Percentiles rank a stretch among this genome's conserved stretches.
Conservation (phyloP, 1,284 basidiomycete species). For the Ustilago trichophora region DNA sequence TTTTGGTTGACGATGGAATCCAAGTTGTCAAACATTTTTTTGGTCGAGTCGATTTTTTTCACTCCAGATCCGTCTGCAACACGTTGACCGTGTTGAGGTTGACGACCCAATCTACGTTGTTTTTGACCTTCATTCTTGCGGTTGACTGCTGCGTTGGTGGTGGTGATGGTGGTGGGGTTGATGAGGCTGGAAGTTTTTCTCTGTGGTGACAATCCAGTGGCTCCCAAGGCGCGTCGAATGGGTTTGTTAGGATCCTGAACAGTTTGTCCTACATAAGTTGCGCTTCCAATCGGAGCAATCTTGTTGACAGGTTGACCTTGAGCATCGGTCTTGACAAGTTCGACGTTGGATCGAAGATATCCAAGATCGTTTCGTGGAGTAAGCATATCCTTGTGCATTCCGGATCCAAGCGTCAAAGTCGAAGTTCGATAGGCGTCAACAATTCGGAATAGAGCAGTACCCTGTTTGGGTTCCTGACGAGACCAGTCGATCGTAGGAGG, state of each 20-base stretch:
- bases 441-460: conserved; percentile 41
- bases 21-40: conserved; percentile 37
- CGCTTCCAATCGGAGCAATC: conserved; percentile 10
- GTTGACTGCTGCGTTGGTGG: too few relatives aligned
- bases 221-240: conserved; percentile 9
- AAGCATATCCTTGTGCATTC: conserved; percentile 43
- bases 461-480: conserved; percentile 30
- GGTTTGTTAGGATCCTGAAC: conserved; percentile 33
- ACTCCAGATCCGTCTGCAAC: neutral
- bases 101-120: conserved; percentile 22
- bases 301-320: conserved; percentile 6
- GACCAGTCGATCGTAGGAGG: conserved; percentile 45
- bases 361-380: conserved; percentile 36
- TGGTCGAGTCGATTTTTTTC: conserved; percentile 4
- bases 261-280: conserved; percentile 24
- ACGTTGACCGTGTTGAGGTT: neutral
- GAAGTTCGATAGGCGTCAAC: conserved; percentile 39
- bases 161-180: too few relatives aligned
- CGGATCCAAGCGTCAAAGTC: conserved; percentile 12
- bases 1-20: conserved; percentile 22
- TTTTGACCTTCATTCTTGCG: conserved; percentile 25
- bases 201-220: too few relatives aligned
- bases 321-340: conserved; percentile 25
- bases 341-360: conserved; percentile 36
- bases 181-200: too few relatives aligned